Evolutionary conservation across 1,139 yeast species (phyloP).

Genomic region (Petasospora rhodanensis): DNA sequence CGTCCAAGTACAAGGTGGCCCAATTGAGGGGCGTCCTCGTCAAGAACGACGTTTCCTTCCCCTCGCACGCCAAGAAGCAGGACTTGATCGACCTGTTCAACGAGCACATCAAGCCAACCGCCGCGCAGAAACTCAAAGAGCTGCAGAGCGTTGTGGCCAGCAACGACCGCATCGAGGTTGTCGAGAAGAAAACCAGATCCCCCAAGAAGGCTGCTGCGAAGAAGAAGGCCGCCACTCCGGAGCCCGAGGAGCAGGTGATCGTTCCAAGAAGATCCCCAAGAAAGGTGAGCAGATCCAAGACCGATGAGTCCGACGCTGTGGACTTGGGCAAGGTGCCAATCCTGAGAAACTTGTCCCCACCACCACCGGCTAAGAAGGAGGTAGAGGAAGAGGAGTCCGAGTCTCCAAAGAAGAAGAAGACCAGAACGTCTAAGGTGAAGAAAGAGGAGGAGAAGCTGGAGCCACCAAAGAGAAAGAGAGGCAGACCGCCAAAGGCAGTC

Average conservation of each 20-base stretch:
- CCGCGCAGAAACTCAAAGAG: conserved; percentile 14
- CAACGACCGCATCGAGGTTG: conserved; percentile 29
- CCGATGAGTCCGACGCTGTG: conserved; percentile 1
- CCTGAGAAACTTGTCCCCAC: conserved; percentile 4
- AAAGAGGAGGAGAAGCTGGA: no score
- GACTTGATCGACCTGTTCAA: conserved; percentile 56
- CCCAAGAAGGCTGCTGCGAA: background rate
- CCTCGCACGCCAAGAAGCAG: conserved; percentile 59
- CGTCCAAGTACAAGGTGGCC: conserved; percentile 54
- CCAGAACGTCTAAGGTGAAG: conserved; percentile 1
- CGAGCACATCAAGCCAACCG: conserved; percentile 33
- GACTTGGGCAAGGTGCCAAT: conserved; percentile 16
- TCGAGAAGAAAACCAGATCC: conserved; percentile 12
- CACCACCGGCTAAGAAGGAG: no score
- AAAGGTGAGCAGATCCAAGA: conserved; percentile 10
- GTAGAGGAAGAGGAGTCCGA: no score
- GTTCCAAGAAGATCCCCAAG: conserved; percentile 16
- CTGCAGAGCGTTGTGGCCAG: conserved; percentile 23
- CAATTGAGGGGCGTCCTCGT: conserved; percentile 58
- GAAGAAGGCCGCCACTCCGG: background rate
- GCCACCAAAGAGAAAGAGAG: no score
- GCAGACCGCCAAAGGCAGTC: no score
- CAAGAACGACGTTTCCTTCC: conserved; percentile 48
- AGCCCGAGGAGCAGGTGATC: background rate
- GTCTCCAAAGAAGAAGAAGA: no score